A percentile compares a stretch with the other conserved stretches of the same genome.
Evolutionary conservation across 2,329 filamentous ascomycete genomes (phyloP).

Genomic region (Emergomyces orientalis): DNA sequence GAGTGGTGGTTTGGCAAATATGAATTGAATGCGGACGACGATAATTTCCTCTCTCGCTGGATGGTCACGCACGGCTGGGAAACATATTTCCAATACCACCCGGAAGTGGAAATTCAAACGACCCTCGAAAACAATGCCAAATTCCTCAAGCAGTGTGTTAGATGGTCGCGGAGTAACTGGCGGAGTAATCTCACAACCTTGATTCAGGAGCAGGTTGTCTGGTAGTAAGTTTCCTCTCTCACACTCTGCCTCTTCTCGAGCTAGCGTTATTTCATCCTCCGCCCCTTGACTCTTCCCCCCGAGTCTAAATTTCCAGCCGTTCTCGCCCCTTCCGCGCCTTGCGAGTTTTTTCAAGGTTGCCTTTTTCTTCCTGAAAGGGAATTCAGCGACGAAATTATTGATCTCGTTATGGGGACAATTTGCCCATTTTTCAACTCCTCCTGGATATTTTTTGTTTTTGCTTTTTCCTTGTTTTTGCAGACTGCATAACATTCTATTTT

Average conservation of each 20-base stretch:
- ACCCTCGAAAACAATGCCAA: conserved; percentile 82
- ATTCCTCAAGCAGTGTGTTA: conserved; percentile 85
- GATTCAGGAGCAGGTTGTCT: conserved; percentile 71
- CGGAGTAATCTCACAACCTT: conserved; percentile 90
- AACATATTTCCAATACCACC: conserved; percentile 90
- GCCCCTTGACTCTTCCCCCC: conserved; percentile 16
- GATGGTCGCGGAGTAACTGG: conserved; percentile 97
- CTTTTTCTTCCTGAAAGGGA: background rate
- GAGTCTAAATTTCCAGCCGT: background rate
- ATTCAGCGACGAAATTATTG: background rate
- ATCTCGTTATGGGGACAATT: background rate
- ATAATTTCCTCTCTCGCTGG: conserved; percentile 97
- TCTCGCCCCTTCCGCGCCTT: no score
- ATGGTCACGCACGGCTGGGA: conserved; percentile 86
- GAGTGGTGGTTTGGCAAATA: conserved; percentile 69
- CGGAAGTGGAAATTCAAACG: conserved; percentile 82
- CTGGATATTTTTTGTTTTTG: conserved; percentile 1
- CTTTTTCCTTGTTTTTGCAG: background rate
- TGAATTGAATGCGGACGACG: conserved; percentile 90
- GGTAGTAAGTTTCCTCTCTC: conserved; percentile 57
- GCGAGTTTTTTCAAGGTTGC: background rate
- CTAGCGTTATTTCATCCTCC: conserved; percentile 3
- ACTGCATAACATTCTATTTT: background rate
- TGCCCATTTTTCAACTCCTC: conserved; percentile 9
- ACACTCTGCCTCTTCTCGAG: background rate